Evolutionary conservation across 2,329 filamentous ascomycete species (phyloP).

Genomic region (Colletotrichum nymphaeae): DNA sequence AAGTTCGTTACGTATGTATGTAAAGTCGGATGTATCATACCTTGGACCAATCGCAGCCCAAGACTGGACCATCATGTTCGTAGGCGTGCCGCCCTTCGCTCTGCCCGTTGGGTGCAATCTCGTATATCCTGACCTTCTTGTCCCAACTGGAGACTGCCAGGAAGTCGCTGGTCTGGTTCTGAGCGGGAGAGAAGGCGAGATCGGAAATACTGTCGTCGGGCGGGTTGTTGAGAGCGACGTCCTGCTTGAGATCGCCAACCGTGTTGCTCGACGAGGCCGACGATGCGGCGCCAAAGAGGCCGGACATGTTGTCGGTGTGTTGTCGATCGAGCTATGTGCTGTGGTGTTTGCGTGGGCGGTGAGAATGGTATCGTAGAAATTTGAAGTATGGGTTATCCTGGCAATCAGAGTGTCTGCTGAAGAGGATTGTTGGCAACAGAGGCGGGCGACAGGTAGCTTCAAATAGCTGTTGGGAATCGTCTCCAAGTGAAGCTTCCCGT

Average conservation of each 20-base stretch:
- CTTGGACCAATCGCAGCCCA: slow-evolving; percentile 89
- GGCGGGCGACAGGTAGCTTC: slow-evolving; percentile 6
- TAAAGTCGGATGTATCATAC: slow-evolving; percentile 61
- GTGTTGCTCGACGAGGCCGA: slow-evolving; percentile 72
- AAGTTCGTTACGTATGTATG: neutral
- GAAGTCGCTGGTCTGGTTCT: slow-evolving; percentile 73
- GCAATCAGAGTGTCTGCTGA: no score
- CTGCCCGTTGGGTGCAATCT: slow-evolving; percentile 81
- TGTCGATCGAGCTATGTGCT: neutral
- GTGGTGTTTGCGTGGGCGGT: neutral
- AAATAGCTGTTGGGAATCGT: slow-evolving; percentile 11
- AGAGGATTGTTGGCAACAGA: neutral
- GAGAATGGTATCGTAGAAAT: neutral
- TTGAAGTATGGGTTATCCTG: neutral
- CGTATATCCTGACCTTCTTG: slow-evolving; percentile 97
- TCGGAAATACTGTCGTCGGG: slow-evolving; percentile 93
- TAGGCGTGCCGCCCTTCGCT: slow-evolving; percentile 88
- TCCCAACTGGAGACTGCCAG: slow-evolving; percentile 96
- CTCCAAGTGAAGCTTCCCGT: neutral
- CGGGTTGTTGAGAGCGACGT: slow-evolving; percentile 81
- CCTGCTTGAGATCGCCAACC: slow-evolving; percentile 89
- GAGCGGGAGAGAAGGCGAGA: slow-evolving; percentile 80
- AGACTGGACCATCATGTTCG: slow-evolving; percentile 85
- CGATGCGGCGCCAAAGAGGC: slow-evolving; percentile 67
- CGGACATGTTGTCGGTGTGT: slow-evolving; percentile 65